Base-by-base conservation (phyloP, 2,329 filamentous ascomycete species). In the Calonectria henricotiae region DNA sequence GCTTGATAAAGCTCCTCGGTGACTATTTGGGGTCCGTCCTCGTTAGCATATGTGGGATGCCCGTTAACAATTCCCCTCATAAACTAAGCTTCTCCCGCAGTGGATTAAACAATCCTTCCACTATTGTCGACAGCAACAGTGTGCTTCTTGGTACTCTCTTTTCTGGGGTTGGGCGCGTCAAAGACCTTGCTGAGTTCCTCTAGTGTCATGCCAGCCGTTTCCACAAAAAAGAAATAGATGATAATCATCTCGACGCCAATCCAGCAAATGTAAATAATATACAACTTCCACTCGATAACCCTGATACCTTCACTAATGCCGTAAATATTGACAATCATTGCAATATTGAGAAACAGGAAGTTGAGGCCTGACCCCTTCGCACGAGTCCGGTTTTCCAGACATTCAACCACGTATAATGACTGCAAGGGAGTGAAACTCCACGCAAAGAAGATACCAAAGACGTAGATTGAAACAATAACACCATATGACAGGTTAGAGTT, bases 381-480 rank as follows among this genome's bases (percentile, higher is more conserved):
- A n/a, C 68, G 62, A 27, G 63, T 70, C 3, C 37, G 17, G 37
- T 41, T 66, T 17, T 37, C n/a, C 3, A 70, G 68, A 1, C 23
- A 20, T 25, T 70, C 68, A 5, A 54, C 27, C 1, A 54, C 37
- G 23, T 70, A 70, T 4, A 70, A 15, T 1, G 68, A 20, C 4
- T 35, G 37, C 4, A 60, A 23, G 0, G 68, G 68, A 13, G 62
- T 63, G 8, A 62, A 35, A n/a, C 62, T 44, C 13, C 61, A 41
- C 4, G 62, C 55, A 27, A 46, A 70, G 5, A 39, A 30, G 17
- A 67, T 43, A 39, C 68, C 46, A 15, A 66, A 70, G 2, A 65
- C 4, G 20, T 62, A 89, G 41, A 89, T 79, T 79, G 88, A 89
- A 64, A 89, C 86, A 72, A 88, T 85, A n/a, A 85, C 86, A 9